Base-by-base conservation (phyloP, 129 eudicot genomes). In the Gnaphalium uliginosum region DNA sequence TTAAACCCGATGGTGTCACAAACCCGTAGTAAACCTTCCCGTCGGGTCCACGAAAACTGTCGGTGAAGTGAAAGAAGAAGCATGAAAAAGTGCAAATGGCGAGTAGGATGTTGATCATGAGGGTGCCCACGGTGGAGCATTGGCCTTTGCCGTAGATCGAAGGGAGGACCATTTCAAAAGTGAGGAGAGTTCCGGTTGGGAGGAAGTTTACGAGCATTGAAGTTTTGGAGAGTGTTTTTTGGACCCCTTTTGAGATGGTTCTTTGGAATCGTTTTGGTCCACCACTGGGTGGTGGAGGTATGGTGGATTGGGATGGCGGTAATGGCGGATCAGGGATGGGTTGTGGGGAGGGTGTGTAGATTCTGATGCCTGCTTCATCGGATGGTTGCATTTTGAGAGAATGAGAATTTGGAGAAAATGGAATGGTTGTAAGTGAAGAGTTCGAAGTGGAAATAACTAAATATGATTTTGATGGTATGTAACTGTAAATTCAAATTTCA, bases 21-120 rank as follows among this genome's bases (percentile, higher is more conserved):
- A 93, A 76, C 54, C 98, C 98, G 62, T 85, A 90, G 78, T 88
- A 85, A 5, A 93, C 77, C 69, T 88, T 88, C n/a, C 96, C 98
- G 30, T 93, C 91, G 0, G 92, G 88, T 2, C 87, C 84, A 4
- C 84, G 84, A 25, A 93, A 90, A 81, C 96, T 88, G 81, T 93
- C 98, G 1, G 98, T 93, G 85, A 93, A 93, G 82, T 93, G 98
- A 75, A 93, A 93, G 86, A 93, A 93, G 83, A 93, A 88, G 84
- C 98, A 93, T 1, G 96, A 93, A 21, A 90, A 78, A 0, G 85
- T 66, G 81, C 96, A 93, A 4, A 93, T 80, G 39, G 72, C 51
- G 7, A 93, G 81, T 2, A 93, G 88, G 56, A 72, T 8, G 66
- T 66, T 25, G 69, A 90, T 90, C 98, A 93, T 90, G 53, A 79